These are phyloP conservation scores for Syzygium oleosum DNA, from an alignment of 345 rosid species.

Conservation along the genomic window DNA sequence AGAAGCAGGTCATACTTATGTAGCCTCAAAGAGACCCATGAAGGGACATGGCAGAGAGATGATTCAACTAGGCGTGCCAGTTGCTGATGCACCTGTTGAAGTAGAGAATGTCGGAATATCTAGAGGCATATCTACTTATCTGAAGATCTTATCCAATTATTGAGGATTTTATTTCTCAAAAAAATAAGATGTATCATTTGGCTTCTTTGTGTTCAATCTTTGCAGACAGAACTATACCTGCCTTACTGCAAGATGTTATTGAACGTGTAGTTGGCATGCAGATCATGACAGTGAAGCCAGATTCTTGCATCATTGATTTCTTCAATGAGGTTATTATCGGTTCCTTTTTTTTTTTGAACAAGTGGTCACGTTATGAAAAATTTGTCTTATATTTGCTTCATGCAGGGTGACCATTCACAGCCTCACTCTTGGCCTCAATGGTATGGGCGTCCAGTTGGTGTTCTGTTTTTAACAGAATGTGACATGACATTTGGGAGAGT, in stretches of 20 bases:
- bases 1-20: conserved; percentile 70
- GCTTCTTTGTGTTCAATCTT: neutral
- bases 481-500: conserved; percentile 72
- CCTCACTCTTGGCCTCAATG: conserved; percentile 68
- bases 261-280: conserved; percentile 53
- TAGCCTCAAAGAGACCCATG: conserved; percentile 60
- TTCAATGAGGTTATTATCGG: conserved; percentile 53
- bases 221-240: conserved; percentile 70
- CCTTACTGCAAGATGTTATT: conserved; percentile 65
- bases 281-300: conserved; percentile 61
- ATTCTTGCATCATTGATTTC: conserved; percentile 76
- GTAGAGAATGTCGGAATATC: conserved; percentile 43
- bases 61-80: conserved; percentile 84
- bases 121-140: conserved; percentile 43
- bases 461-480: conserved; percentile 74
- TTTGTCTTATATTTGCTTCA: neutral
- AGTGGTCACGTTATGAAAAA: neutral
- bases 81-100: conserved; percentile 65
- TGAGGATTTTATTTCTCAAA: neutral
- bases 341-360: neutral
- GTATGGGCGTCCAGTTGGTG: conserved; percentile 69
- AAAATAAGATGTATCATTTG: neutral
- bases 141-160: neutral
- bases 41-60: conserved; percentile 94
- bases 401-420: conserved; percentile 87